These are phyloP conservation scores for Leishmania lainsoni DNA, from an alignment of 208 protist species.

Conservation along the genomic window DNA sequence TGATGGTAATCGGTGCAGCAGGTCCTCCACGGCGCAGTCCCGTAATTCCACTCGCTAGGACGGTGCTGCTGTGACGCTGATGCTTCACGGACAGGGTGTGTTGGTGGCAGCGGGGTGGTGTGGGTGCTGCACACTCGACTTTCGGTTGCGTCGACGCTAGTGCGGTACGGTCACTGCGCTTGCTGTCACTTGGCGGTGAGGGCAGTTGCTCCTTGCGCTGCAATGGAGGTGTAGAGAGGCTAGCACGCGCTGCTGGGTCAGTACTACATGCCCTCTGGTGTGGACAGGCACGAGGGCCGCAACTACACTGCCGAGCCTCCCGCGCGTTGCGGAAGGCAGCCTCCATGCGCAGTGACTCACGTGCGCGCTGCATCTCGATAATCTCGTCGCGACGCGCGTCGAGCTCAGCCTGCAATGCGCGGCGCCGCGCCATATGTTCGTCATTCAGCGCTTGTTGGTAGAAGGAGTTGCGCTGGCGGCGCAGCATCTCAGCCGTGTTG, in stretches of 20 bases:
- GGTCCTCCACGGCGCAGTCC: not conserved
- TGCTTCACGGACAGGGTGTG: not conserved
- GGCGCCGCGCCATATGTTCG: conserved; percentile 62
- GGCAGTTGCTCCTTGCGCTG: not conserved
- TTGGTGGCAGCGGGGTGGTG: not conserved
- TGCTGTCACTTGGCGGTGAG: not conserved
- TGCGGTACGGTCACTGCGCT: not conserved
- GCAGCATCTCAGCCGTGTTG: conserved; percentile 78
- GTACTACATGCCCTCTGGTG: conserved; percentile 1
- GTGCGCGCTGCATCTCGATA: conserved; percentile 20
- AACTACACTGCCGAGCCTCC: not conserved
- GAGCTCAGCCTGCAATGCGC: conserved; percentile 70
- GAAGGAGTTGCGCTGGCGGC: conserved; percentile 43
- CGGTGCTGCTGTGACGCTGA: not conserved
- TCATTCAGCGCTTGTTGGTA: conserved; percentile 50
- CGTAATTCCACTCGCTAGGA: not conserved
- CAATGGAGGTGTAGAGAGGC: not conserved
- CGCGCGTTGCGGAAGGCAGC: conserved; percentile 13
- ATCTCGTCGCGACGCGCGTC: conserved; percentile 53
- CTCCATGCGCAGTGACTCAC: conserved; percentile 22
- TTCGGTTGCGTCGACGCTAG: not conserved
- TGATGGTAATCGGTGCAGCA: not conserved
- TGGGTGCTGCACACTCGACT: not conserved
- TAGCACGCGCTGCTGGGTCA: not conserved
- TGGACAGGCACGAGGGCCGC: conserved; percentile 1